Percentiles rank a stretch among this genome's conserved stretches.
phyloP scores from a whole-genome alignment of 2,329 filamentous ascomycete species.

The Colletotrichum magnum region DNA sequence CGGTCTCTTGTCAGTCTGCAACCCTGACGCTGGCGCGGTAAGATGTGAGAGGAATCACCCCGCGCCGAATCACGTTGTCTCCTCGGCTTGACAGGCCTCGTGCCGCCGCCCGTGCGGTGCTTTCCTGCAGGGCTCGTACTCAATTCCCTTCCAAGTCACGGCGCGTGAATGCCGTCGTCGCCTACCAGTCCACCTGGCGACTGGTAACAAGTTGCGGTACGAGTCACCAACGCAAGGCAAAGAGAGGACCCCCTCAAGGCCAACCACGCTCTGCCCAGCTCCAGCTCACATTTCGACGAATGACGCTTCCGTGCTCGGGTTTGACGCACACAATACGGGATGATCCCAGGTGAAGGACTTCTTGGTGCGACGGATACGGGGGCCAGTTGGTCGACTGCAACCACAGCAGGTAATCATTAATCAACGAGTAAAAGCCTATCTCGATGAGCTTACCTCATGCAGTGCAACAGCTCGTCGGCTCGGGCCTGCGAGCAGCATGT shows the following conservation, averaged over 20 bases:
- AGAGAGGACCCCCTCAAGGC: neutral
- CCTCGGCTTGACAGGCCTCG: constrained; percentile 31
- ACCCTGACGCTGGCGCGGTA: constrained; percentile 34
- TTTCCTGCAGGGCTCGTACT: constrained; percentile 9
- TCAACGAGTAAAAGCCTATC: constrained; percentile 5
- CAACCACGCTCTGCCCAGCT: constrained; percentile 5
- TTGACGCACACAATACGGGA: constrained; percentile 12
- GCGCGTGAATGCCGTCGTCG: neutral
- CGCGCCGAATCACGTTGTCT: constrained; percentile 18
- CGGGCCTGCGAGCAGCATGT: neutral
- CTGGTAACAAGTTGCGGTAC: too few relatives aligned
- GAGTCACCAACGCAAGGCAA: neutral
- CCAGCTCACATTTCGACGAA: neutral
- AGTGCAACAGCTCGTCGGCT: constrained; percentile 12
- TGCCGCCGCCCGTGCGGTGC: constrained; percentile 29
- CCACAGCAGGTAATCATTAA: neutral
- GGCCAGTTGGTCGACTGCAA: constrained; percentile 4
- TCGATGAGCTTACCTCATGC: neutral
- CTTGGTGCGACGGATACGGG: constrained; percentile 26
- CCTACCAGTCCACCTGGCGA: neutral
- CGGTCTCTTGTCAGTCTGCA: constrained; percentile 26
- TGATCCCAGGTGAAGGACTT: constrained; percentile 23
- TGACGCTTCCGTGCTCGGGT: constrained; percentile 27
- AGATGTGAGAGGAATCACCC: constrained; percentile 5
- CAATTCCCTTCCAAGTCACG: constrained; percentile 8